A percentile compares a stretch with the other conserved stretches of the same genome.
Evolutionary conservation across 345 rosid species (phyloP).

Genomic region (Bruguiera parviflora): DNA sequence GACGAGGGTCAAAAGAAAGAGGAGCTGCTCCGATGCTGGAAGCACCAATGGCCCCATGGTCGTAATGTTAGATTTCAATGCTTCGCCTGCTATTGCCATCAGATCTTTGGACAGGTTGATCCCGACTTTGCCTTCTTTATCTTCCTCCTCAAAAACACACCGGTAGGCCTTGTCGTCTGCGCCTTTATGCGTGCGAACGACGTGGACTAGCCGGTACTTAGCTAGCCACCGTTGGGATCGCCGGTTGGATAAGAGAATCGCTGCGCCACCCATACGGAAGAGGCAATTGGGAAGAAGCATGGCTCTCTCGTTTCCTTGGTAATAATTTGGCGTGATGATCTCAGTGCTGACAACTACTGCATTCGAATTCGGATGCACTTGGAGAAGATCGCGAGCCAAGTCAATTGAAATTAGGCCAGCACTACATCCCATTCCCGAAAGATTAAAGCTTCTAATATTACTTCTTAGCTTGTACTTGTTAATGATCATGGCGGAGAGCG

Average conservation of each 20-base stretch:
- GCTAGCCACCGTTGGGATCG: not conserved
- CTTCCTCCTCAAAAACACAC: constrained; percentile 4
- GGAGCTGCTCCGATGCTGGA: constrained; percentile 36
- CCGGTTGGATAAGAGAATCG: constrained; percentile 16
- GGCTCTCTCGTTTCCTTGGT: constrained; percentile 11
- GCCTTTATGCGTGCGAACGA: constrained; percentile 1
- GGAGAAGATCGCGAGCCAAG: constrained; percentile 13
- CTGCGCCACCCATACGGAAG: constrained; percentile 23
- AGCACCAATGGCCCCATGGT: constrained; percentile 9
- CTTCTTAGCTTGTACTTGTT: constrained; percentile 18
- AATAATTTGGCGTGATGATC: constrained; percentile 4
- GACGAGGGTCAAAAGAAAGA: constrained; percentile 50
- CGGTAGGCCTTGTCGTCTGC: constrained; percentile 6
- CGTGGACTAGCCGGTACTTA: constrained; percentile 10
- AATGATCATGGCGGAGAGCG: constrained; percentile 14
- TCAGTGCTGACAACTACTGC: constrained; percentile 14
- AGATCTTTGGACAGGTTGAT: not conserved
- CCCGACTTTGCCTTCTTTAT: constrained; percentile 5
- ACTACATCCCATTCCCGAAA: constrained; percentile 25
- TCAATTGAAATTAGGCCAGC: constrained; percentile 11
- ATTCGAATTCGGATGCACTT: constrained; percentile 5
- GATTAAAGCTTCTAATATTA: constrained; percentile 14
- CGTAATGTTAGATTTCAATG: constrained; percentile 11
- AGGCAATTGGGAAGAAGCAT: constrained; percentile 21
- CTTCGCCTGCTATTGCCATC: constrained; percentile 2